These are phyloP conservation scores for Cercospora zeina DNA, from an alignment of 2,329 filamentous ascomycete species.

Conservation along the genomic window DNA sequence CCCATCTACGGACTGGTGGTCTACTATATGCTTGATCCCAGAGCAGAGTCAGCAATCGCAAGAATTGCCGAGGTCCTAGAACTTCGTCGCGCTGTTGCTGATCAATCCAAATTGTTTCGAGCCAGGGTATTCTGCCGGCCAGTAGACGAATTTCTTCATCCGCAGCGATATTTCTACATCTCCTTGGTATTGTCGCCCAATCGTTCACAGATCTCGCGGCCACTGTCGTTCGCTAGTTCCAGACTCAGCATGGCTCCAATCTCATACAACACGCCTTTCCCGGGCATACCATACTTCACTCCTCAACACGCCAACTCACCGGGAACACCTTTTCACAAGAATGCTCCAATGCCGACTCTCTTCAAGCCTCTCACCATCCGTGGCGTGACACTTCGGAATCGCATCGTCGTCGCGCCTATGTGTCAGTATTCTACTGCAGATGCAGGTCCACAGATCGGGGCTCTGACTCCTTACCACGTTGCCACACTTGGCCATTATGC, in stretches of 20 bases:
- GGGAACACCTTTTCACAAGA: conserved; percentile 48
- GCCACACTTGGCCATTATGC: conserved; percentile 79
- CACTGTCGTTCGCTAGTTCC: too few relatives aligned
- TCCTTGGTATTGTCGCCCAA: not conserved
- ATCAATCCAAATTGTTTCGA: not conserved
- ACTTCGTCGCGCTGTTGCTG: not conserved
- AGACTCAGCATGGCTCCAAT: conserved; percentile 24
- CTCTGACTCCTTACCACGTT: conserved; percentile 77
- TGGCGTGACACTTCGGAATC: conserved; percentile 64
- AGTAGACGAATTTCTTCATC: too few relatives aligned
- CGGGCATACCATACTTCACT: conserved; percentile 51
- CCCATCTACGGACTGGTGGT: not conserved
- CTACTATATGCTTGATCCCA: not conserved
- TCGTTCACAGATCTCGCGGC: not conserved
- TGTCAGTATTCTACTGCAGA: conserved; percentile 69
- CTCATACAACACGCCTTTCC: conserved; percentile 45
- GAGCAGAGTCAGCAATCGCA: not conserved
- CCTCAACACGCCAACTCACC: conserved; percentile 47
- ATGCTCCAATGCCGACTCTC: conserved; percentile 57
- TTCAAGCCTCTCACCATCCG: conserved; percentile 59
- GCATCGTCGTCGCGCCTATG: conserved; percentile 61
- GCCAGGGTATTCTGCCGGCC: not conserved
- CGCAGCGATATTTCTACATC: not conserved
- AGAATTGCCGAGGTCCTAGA: not conserved
- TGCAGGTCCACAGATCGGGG: conserved; percentile 53